Evolutionary conservation across 306 rosid species (phyloP).

Genomic region (Corylus heterophylla): DNA sequence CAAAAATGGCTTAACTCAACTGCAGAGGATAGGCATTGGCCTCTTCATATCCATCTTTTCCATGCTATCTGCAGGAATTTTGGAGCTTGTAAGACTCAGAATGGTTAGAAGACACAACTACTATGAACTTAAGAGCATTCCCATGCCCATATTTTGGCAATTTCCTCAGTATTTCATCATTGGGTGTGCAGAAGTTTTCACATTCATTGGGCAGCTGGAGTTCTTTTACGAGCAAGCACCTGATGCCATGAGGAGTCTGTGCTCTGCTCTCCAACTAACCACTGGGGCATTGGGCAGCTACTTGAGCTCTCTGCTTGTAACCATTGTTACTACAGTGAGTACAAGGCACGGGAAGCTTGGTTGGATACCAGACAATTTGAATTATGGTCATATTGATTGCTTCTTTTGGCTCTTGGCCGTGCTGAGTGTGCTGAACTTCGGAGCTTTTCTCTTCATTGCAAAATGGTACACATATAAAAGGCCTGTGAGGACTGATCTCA

Average conservation of each 20-base stretch:
- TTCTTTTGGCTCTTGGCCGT: constrained; percentile 49
- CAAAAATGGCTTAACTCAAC: constrained; percentile 45
- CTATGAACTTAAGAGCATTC: constrained; percentile 27
- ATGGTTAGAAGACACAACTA: constrained; percentile 38
- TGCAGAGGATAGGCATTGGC: constrained; percentile 59
- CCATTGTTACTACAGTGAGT: constrained; percentile 36
- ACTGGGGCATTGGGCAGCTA: constrained; percentile 50
- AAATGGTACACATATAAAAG: constrained; percentile 59
- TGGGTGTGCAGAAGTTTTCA: constrained; percentile 56
- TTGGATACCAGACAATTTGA: constrained; percentile 56
- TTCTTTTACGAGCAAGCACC: constrained; percentile 60
- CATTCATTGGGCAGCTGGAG: constrained; percentile 44
- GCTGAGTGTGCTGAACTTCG: constrained; percentile 44
- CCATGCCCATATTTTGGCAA: constrained; percentile 57
- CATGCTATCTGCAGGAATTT: constrained; percentile 42
- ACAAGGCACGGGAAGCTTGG: constrained; percentile 38
- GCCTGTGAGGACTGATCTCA: constrained; percentile 26
- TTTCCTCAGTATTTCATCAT: constrained; percentile 55
- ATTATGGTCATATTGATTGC: constrained; percentile 50
- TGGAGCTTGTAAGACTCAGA: constrained; percentile 43
- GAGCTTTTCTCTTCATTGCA: constrained; percentile 40
- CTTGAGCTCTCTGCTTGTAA: constrained; percentile 52
- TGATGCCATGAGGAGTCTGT: constrained; percentile 53
- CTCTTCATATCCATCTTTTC: constrained; percentile 49
- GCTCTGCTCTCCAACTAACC: constrained; percentile 50